A percentile compares a stretch with the other conserved stretches of the same genome.
phyloP scores from a whole-genome alignment of 1,139 yeast species.

The Suhomyces panamericanus region DNA sequence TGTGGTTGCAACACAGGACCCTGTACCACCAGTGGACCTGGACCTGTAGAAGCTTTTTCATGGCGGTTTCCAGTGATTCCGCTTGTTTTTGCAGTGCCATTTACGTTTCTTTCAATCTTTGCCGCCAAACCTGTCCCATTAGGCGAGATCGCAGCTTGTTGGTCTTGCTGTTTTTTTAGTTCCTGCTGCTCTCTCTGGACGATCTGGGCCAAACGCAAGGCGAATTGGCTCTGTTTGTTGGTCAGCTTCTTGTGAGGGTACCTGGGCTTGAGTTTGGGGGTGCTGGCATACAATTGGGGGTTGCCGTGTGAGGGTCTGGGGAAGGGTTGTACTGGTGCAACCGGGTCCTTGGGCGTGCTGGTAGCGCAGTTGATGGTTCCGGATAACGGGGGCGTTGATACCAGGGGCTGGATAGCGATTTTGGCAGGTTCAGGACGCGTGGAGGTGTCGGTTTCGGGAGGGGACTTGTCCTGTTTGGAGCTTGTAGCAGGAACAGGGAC shows the following conservation, averaged over 20 bases:
- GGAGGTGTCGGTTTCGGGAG: neutral
- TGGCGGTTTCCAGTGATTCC: too few species aligned
- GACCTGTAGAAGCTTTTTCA: too few species aligned
- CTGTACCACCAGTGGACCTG: too few species aligned
- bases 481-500: neutral
- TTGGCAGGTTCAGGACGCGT: neutral
- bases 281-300: neutral
- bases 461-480: neutral
- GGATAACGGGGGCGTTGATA: neutral
- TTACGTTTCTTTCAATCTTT: too few species aligned
- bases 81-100: too few species aligned
- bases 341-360: neutral
- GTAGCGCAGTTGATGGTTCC: neutral
- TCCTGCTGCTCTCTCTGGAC: conserved; percentile 4
- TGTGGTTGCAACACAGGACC: neutral
- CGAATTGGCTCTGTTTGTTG: neutral
- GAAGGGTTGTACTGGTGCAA: too few species aligned
- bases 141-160: neutral
- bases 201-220: conserved; percentile 4
- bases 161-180: neutral
- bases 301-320: neutral
- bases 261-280: neutral
- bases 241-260: neutral
- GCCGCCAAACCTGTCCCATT: too few species aligned
- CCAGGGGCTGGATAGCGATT: neutral